These are phyloP conservation scores for Fusarium solani-melongenae DNA, from an alignment of 2,329 filamentous ascomycete species.

Conservation along the genomic window DNA sequence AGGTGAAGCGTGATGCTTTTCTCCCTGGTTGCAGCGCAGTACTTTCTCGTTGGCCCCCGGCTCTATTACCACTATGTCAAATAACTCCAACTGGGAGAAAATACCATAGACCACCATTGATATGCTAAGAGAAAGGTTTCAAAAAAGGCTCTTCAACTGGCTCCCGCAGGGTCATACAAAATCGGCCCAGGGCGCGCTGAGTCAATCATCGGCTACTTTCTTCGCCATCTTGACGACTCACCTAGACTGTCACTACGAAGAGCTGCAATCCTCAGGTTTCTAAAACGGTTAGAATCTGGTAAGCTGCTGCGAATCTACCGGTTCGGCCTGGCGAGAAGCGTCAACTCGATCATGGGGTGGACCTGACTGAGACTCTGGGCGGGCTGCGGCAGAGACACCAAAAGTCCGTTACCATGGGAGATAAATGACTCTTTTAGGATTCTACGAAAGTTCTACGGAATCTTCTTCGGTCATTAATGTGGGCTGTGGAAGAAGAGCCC, in stretches of 20 bases:
- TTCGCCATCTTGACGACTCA: background rate
- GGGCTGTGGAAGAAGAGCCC: background rate
- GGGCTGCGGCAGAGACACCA: background rate
- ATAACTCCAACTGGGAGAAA: background rate
- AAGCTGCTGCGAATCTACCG: background rate
- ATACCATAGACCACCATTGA: background rate
- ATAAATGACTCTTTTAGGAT: background rate
- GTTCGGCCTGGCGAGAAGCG: background rate
- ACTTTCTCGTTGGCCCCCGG: too few relatives aligned
- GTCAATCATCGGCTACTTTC: background rate
- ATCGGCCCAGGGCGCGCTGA: background rate
- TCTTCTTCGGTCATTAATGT: background rate
- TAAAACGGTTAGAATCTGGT: background rate
- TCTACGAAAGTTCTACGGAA: background rate
- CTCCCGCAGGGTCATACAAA: background rate
- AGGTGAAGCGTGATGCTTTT: background rate
- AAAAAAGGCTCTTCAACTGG: background rate
- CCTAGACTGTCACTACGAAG: background rate
- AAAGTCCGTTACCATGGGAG: background rate
- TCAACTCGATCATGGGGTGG: background rate
- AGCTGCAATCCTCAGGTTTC: background rate
- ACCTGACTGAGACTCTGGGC: background rate
- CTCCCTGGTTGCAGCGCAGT: background rate
- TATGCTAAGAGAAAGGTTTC: background rate
- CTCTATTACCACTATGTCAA: background rate